Base-by-base conservation (phyloP, 1,139 yeast species). In the Geotrichum bryndzae region DNA sequence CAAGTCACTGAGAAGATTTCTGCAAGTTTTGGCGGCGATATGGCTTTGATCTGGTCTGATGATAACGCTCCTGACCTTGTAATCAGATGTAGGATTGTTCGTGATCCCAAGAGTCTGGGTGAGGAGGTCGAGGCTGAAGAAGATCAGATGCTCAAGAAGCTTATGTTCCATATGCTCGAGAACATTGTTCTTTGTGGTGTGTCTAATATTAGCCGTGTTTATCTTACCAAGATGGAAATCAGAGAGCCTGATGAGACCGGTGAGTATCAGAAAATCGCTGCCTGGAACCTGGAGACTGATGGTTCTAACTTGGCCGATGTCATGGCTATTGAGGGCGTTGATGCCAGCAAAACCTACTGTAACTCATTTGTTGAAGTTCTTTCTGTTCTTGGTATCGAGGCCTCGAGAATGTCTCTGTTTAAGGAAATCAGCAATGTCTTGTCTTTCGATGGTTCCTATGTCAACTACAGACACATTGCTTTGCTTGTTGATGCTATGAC, bases 401-500 rank as follows among this genome's bases (percentile, higher is more conserved):
- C 99, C 54, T 96, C 99, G 45, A 86, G 99, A 76, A 84, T 94
- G 62, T 96, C 99, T 0, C 80, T 95, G 71, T 94, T 86, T 79
- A 88, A 87, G 73, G 99, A 95, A 79, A 90, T 95, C 71, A 85
- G 90, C 78, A 94, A 94, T 72, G 99, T 95, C 70, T 90, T 95
- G 83, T 97, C 98, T 2, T 95, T 96, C 72, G 99, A 94, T 82
- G 99, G 99, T 88, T 92, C 99, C 45, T 94, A 94, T 73, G 99
- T 95, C 67, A 95, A 95, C 76, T 95, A 95, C 78, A 88, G 99
- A 79, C 99, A 95, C 73, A 88, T 94, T 94, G 97, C 99, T 1
- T 80, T 95, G 70, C 82, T 95, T 71, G 98, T 94, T 63, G 99
- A 95, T 80, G 96, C 92, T 38, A 95, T 95, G 99, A 95, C 99